These are phyloP conservation scores for Diaporthe destruens DNA, from an alignment of 2,329 filamentous ascomycete genomes.

Conservation along the genomic window DNA sequence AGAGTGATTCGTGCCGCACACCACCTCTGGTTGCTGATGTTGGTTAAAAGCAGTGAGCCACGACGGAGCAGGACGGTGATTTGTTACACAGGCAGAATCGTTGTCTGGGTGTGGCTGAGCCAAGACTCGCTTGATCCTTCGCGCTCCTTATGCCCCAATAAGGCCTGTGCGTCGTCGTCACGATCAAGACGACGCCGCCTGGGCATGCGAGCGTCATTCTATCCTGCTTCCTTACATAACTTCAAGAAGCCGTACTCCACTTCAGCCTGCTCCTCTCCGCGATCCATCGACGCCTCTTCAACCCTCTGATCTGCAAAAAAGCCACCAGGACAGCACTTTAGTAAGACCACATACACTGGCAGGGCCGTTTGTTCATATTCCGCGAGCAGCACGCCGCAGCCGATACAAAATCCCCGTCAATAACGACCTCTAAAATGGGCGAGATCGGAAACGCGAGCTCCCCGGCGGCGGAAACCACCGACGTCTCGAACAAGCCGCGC, in stretches of 20 bases:
- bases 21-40: not conserved
- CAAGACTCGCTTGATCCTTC: slow-evolving; percentile 15
- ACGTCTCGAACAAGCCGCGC: slow-evolving; percentile 6
- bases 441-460: not conserved
- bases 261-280: not conserved
- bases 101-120: slow-evolving; percentile 12
- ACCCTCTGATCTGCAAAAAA: too few species aligned
- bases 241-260: too few species aligned
- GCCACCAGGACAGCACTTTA: too few species aligned
- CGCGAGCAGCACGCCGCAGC: not conserved
- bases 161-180: not conserved
- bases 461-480: not conserved
- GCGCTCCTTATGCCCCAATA: not conserved
- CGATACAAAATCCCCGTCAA: not conserved
- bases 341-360: not conserved
- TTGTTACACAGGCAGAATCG: slow-evolving; percentile 5
- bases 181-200: not conserved
- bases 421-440: not conserved
- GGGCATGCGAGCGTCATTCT: not conserved
- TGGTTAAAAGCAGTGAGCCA: not conserved
- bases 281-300: not conserved
- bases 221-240: not conserved
- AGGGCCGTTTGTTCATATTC: not conserved
- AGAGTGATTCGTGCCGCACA: slow-evolving; percentile 10
- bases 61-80: not conserved